Base-by-base conservation (phyloP, 495 filamentous ascomycete species). In the Alectoria sarmentosa region DNA sequence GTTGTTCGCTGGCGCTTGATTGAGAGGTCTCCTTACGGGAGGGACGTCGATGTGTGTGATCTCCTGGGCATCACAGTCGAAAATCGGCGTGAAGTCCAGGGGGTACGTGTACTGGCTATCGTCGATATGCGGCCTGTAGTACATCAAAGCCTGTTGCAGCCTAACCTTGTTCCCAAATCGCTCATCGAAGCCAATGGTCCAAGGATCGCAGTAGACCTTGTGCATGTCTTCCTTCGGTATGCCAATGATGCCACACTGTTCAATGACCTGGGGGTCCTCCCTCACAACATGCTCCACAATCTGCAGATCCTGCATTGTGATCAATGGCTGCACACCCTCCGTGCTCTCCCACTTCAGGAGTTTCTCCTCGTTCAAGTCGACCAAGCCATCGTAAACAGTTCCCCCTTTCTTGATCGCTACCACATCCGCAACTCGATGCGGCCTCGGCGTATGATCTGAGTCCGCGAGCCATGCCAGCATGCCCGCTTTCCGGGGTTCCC, bases 171-270 rank as follows among this genome's bases (percentile, higher is more conserved):
- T 92, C 60, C 92, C 92, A 69, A 92, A 93, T 9, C 92, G 86
- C 78, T 95, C 91, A 71, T 97, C 92, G 69, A 91, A 96, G 26
- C 92, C 92, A 76, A 97, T 96, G 19, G 92, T 96, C 92, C 92
- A 97, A 17, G 92, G 88, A 72, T 92, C 89, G 76, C 91, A 95
- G 75, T 94, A 94, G 48, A 96, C 90, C 76, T 93, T 94, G 74
- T 91, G 73, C 91, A 95, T 96, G 68, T 96, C 91, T 67, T 90
- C 83, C 60, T 78, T 82, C 10, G 90, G 84, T 67, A 97, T 92
- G n/a, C 92, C 92, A 69, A 92, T 82, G 61, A 96, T 84, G 5
- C 81, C 83, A 72, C 92, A 97, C 73, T 96, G 93, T 75, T 96
- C 91, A 70, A 96, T 95, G 60, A 97, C 92, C 66, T 88, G 90